Base-by-base conservation (phyloP, 2,329 filamentous ascomycete species). In the Fusarium aywerte region DNA sequence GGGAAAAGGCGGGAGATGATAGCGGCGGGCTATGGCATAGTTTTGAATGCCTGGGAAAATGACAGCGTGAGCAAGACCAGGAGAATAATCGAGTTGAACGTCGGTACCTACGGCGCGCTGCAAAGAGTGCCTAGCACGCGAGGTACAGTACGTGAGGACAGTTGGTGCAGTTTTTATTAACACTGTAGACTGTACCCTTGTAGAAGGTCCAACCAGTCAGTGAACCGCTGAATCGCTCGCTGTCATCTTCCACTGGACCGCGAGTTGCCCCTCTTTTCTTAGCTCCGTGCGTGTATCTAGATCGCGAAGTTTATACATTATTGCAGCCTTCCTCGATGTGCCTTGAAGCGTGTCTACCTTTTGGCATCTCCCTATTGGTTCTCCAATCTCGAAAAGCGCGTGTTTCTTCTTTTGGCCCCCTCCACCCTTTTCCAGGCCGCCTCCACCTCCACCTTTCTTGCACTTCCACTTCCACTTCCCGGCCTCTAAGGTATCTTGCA, bases 11-110 rank as follows among this genome's bases (percentile, higher is more conserved):
- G 73, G 67, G 69, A 72, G 69, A 42, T 59, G 62, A 57, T 65
- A 65, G 66, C 48, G 63, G 74, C 68, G 74, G 76, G 76, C 70
- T 71, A 70, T 76, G 75, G 74, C 70, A 76, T 73, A 75, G 75
- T 78, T 78, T 78, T 78, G 76, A 77, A 73, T 70, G 71, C 51
- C 58, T 62, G 62, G 60, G 56, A 66, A 39, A 69, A 43, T 47
- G 60, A 69, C 56, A 64, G 67, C 66, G 65, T 68, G 58, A 71
- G 67, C 63, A 55, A 57, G 52, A 52, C 56, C 58, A 62, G 53
- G 58, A 67, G 56, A 56, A 68, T 56, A 62, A 61, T 23, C 61
- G 48, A 69, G 65, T 68, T 66, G 57, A 69, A 32, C 23, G 18
- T 31, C 18, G 65, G 66, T 68, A 68, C 66, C 61, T 68, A 53